Evolutionary conservation across 768 basidiomycete genomes (phyloP).

Genomic region (Pleurotus giganteus): DNA sequence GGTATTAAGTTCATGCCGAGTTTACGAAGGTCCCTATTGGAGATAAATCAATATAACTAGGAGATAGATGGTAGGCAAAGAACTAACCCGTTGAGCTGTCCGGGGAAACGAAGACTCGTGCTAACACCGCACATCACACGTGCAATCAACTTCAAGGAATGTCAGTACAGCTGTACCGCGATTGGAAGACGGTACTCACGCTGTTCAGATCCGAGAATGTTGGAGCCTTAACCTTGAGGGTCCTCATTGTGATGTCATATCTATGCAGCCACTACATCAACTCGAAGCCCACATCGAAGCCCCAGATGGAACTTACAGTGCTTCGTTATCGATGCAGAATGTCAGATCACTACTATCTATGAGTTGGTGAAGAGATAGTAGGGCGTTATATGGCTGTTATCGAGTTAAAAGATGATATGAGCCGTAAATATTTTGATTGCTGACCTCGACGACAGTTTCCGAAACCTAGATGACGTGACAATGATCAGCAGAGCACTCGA

Average conservation of each 20-base stretch:
- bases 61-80: neutral
- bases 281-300: neutral
- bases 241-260: conserved; percentile 68
- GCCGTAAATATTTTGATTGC: conserved; percentile 37
- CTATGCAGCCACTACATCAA: conserved; percentile 29
- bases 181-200: conserved; percentile 33
- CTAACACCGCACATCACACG: conserved; percentile 95
- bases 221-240: conserved; percentile 64
- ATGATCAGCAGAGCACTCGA: neutral
- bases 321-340: conserved; percentile 86
- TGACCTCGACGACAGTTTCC: conserved; percentile 63
- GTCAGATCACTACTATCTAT: conserved; percentile 84
- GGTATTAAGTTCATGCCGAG: conserved; percentile 93
- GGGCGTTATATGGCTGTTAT: conserved; percentile 81
- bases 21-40: conserved; percentile 75
- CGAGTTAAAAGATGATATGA: conserved; percentile 41
- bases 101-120: conserved; percentile 91
- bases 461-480: conserved; percentile 34
- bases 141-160: conserved; percentile 56
- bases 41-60: conserved; percentile 7
- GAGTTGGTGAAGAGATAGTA: conserved; percentile 86
- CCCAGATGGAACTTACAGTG: conserved; percentile 54
- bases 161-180: neutral
- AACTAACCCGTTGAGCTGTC: conserved; percentile 82
- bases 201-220: conserved; percentile 67